Evolutionary conservation across 169 alveolate genomes (phyloP).

Genomic region (Plasmodium vinckei): DNA sequence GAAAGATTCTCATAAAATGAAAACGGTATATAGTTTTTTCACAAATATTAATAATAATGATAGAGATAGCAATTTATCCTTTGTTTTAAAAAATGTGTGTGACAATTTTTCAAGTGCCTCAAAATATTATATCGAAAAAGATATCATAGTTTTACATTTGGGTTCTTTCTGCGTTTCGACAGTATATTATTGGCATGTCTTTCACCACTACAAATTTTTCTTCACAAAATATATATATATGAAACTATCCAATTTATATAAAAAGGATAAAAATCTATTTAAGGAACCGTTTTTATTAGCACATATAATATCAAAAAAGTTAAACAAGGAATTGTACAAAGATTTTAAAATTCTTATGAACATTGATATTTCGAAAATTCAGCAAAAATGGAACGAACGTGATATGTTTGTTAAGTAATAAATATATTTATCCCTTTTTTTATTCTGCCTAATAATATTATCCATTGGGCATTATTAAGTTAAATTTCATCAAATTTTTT

Average conservation of each 20-base stretch:
- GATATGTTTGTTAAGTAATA: conserved; percentile 7
- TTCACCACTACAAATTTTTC: conserved; percentile 73
- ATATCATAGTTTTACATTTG: conserved; percentile 65
- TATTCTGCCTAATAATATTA: neutral
- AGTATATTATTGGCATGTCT: conserved; percentile 75
- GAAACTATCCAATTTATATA: conserved; percentile 22
- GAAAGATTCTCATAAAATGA: conserved; percentile 5
- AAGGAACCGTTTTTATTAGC: conserved; percentile 71
- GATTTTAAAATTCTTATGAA: conserved; percentile 59
- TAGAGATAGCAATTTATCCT: conserved; percentile 27
- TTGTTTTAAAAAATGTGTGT: conserved; percentile 36
- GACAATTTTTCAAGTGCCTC: conserved; percentile 33
- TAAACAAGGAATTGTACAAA: conserved; percentile 36
- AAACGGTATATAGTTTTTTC: neutral
- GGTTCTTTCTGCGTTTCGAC: conserved; percentile 64
- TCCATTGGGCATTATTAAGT: neutral
- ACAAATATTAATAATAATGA: conserved; percentile 2
- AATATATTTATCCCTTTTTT: neutral
- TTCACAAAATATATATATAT: conserved; percentile 63
- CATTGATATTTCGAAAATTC: conserved; percentile 69
- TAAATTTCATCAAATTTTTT: too few relatives aligned
- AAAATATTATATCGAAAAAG: conserved; percentile 63
- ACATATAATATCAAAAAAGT: conserved; percentile 41
- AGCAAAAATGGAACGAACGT: conserved; percentile 29
- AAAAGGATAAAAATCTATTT: conserved; percentile 46